phyloP scores from a whole-genome alignment of 306 rosid genomes.

The Dryas alaskensis region DNA sequence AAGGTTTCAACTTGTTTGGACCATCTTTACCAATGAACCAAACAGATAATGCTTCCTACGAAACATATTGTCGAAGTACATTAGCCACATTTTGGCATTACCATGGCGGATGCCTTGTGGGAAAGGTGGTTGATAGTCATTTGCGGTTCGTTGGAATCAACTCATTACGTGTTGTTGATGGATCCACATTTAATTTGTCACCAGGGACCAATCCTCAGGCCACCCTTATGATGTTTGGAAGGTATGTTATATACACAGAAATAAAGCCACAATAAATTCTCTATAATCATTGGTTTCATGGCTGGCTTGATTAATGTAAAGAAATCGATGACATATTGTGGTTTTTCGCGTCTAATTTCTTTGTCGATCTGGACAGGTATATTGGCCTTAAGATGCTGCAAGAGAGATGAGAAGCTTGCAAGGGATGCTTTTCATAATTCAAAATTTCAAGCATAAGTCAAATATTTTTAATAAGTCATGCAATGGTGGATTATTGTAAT shows the following conservation, averaged over 20 bases:
- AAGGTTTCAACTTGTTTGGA: background rate
- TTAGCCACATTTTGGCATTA: slow-evolving; percentile 29
- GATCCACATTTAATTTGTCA: slow-evolving; percentile 16
- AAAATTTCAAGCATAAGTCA: too few relatives aligned
- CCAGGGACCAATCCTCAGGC: slow-evolving; percentile 29
- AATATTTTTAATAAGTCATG: too few relatives aligned
- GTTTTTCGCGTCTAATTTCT: background rate
- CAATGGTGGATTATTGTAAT: too few relatives aligned
- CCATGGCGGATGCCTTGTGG: slow-evolving; percentile 32
- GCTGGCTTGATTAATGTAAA: background rate
- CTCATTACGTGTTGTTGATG: slow-evolving; percentile 22
- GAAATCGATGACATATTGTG: background rate
- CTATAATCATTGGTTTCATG: background rate
- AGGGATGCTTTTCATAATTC: background rate
- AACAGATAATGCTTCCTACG: background rate
- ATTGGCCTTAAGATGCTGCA: background rate
- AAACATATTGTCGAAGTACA: slow-evolving; percentile 6
- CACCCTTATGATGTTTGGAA: slow-evolving; percentile 25
- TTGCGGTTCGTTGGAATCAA: slow-evolving; percentile 7
- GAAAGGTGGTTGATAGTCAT: slow-evolving; percentile 24
- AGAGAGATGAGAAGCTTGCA: background rate
- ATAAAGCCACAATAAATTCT: background rate
- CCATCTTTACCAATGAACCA: slow-evolving; percentile 7
- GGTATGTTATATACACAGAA: background rate
- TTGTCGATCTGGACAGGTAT: background rate